These are phyloP conservation scores for Castanea mollissima DNA, from an alignment of 306 rosid species.

Conservation along the genomic window DNA sequence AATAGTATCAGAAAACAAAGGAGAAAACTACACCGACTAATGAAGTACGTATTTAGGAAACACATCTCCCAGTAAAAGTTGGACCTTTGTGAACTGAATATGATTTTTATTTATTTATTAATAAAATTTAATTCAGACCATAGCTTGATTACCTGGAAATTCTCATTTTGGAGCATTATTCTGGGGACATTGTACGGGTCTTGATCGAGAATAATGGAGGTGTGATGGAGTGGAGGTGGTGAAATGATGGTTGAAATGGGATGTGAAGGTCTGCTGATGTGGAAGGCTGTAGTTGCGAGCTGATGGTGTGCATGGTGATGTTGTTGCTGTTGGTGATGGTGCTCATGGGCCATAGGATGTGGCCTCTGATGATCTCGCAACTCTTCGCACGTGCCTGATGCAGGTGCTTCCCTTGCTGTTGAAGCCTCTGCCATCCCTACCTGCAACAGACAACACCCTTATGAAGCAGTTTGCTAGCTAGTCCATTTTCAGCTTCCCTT, in stretches of 20 bases:
- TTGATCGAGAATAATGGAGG: constrained; percentile 78
- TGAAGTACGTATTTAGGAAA: too few relatives aligned
- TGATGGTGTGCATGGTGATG: constrained; percentile 48
- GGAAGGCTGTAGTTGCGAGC: constrained; percentile 52
- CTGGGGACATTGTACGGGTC: constrained; percentile 61
- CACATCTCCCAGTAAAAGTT: too few relatives aligned
- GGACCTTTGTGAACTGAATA: too few relatives aligned
- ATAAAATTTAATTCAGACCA: background rate
- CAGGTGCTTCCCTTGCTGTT: constrained; percentile 49
- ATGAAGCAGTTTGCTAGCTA: constrained; percentile 18
- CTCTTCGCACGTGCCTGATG: constrained; percentile 54
- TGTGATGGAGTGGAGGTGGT: constrained; percentile 72
- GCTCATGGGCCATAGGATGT: constrained; percentile 44
- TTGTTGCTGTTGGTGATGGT: constrained; percentile 36
- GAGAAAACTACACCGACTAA: background rate
- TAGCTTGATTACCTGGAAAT: constrained; percentile 59
- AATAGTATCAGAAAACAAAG: background rate
- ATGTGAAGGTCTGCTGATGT: constrained; percentile 64
- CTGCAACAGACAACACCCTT: constrained; percentile 39
- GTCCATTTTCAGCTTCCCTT: constrained; percentile 24
- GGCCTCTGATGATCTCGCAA: constrained; percentile 36
- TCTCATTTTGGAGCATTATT: constrained; percentile 72
- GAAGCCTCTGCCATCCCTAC: constrained; percentile 81
- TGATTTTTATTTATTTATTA: too few relatives aligned
- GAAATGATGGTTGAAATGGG: constrained; percentile 73